phyloP scores from a whole-genome alignment of 495 filamentous ascomycete species.

The Thermochaetoides thermophila region DNA sequence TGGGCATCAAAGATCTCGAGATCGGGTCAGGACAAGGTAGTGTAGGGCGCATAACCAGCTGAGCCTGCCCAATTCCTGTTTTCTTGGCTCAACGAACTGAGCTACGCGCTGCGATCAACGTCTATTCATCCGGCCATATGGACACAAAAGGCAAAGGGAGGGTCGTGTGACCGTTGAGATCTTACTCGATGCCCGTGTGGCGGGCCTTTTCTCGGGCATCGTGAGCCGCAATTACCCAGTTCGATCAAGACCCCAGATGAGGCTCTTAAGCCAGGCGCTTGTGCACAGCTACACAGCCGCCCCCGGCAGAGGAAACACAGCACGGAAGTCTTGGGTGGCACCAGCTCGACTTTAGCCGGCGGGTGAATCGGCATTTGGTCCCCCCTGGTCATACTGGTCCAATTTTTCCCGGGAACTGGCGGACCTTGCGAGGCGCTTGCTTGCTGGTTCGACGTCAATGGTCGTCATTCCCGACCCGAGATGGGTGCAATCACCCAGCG shows the following conservation, averaged over 20 bases:
- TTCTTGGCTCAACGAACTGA: no score
- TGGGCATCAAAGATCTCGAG: background rate
- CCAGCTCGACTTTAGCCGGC: constrained; percentile 8
- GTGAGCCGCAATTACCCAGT: constrained; percentile 1
- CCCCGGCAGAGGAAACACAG: background rate
- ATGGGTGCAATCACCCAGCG: no score
- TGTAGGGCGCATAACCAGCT: no score
- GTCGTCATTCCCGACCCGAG: background rate
- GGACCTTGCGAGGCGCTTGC: background rate
- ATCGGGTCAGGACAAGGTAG: no score
- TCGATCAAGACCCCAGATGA: background rate
- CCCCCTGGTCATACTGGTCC: background rate
- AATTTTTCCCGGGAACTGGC: constrained; percentile 2
- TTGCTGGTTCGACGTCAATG: background rate
- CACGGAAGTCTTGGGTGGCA: constrained; percentile 5
- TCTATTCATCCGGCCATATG: background rate
- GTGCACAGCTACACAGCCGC: background rate
- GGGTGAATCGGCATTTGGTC: constrained; percentile 11
- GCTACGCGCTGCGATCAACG: no score
- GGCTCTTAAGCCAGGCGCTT: background rate
- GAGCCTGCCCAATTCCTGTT: no score
- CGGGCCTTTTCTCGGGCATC: constrained; percentile 1
- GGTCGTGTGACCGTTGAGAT: background rate
- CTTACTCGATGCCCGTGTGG: background rate
- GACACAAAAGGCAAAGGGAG: background rate